Evolutionary conservation across 495 filamentous ascomycete genomes (phyloP), one percentile per base, ranked within the genome.

Genomic region (Aspergillus heteromorphus): DNA sequence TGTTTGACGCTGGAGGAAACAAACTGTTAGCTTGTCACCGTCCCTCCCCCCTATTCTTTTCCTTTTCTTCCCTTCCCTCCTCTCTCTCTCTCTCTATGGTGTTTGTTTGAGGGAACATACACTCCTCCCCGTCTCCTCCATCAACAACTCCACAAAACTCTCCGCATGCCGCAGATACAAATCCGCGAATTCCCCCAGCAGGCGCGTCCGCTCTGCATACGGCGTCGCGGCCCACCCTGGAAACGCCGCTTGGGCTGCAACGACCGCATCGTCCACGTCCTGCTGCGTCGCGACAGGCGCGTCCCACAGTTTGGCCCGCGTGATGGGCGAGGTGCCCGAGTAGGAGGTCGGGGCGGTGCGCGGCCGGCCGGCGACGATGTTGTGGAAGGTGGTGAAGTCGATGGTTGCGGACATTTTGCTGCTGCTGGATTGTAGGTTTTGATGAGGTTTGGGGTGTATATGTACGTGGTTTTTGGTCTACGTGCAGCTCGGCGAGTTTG

Each of bases 211-310:
- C 61, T 82, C 69, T 29, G 70, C 69, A 9, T 73, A 54, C 5
- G 74, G 57, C 3, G 66, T 68, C 21, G 71, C 53, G n/a, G 65
- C 65, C 79, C 79, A 84, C 31, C 58, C 47, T 21, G 63, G 52
- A 53, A 76, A 81, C 0, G 79, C 81, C 21, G 65, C 69, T 20
- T 70, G 58, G 0, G 67, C 79, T 16, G 72, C 67, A 2, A 38
- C 49, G 1, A 78, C 75, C 8, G 80, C 77, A 40, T 71, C 67
- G 45, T 83, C 72, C 17, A 83, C 67, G 55, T 84, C 80, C 40
- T 77, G 54, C 52, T 72, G 56, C 6, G 64, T 74, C 6, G 71
- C 77, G 45, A 84, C 69, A 0, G 79, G 79, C n/a, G 83, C 76
- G 30, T 75, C 71, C 64, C 76, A 75, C 17, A 78, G 66, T n/a